Evolutionary conservation across 2,329 filamentous ascomycete species (phyloP), one percentile per base, ranked within the genome.

Genomic region (Daldinia sp.): DNA sequence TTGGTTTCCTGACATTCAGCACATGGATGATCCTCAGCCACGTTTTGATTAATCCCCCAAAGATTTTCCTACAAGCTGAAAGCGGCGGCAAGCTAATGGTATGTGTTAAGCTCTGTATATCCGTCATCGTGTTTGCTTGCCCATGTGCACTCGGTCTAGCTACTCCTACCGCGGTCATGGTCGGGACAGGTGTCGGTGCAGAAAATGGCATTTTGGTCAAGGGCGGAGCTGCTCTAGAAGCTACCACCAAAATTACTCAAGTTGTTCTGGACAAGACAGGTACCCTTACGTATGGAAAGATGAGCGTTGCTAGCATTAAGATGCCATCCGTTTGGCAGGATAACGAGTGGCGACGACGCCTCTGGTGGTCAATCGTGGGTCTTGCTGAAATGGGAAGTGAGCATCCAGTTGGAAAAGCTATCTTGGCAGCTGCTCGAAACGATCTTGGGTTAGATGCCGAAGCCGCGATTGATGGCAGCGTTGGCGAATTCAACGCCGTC

Each of bases 161-260:
- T 21, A 98, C 95, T 1, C 95, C 95, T 2, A 99, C 95, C 0
- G 95, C 95, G 2, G 94, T 99, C 75, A 98, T 99, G 95, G 95
- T 99, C 27, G 95, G 95, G 41, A 98, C 95, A n/a, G 95, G 95
- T 61, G 89, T 97, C 29, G 95, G 95, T 51, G 95, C 95, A 2
- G 92, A 97, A 77, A 90, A 97, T 70, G 95, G 95, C 21, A 99
- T 99, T 70, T 82, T 99, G n/a, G 93, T 98, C 76, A 99, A 99
- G 79, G 94, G 95, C 56, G 95, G 95, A 58, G 94, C 92, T 37
- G 93, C 94, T 27, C 82, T 99, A 3, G 94, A 99, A 80, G 93
- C 87, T 3, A 91, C 93, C 0, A 98, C 93, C 7, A 94, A 93
- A 76, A 86, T 98, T 68, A 96, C 90, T 1, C 91, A 96, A 70